These are phyloP conservation scores for Macrophomina pseudophaseolina DNA, from an alignment of 2,329 filamentous ascomycete species.

Conservation along the genomic window DNA sequence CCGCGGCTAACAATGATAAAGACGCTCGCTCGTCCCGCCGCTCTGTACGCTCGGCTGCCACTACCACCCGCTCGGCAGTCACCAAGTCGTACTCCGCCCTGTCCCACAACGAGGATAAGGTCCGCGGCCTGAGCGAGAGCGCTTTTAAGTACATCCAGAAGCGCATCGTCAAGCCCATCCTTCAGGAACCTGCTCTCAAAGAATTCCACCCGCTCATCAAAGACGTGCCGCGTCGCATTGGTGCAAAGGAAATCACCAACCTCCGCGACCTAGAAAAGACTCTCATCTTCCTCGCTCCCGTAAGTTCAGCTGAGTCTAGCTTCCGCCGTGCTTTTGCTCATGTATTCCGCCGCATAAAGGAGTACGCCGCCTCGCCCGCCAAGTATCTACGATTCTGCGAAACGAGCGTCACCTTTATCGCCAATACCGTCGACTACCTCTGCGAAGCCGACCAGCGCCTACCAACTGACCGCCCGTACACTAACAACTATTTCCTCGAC, in stretches of 20 bases:
- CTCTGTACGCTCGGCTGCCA: constrained; percentile 45
- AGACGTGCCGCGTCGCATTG: constrained; percentile 79
- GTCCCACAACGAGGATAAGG: constrained; percentile 47
- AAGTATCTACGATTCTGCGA: constrained; percentile 89
- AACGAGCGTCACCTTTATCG: constrained; percentile 86
- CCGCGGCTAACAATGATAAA: constrained; percentile 40
- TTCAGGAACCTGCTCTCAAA: constrained; percentile 73
- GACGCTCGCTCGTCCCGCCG: constrained; percentile 39
- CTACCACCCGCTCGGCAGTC: constrained; percentile 45
- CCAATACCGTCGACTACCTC: constrained; percentile 84
- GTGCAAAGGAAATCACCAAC: constrained; percentile 84
- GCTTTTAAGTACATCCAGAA: constrained; percentile 80
- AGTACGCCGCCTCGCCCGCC: constrained; percentile 69
- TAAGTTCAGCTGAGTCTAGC: constrained; percentile 67
- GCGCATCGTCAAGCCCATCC: constrained; percentile 75
- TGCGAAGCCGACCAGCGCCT: constrained; percentile 85
- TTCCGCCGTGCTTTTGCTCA: constrained; percentile 68
- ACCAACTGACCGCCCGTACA: constrained; percentile 86
- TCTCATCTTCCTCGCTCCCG: constrained; percentile 85
- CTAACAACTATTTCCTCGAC: constrained; percentile 95
- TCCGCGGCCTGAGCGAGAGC: constrained; percentile 68
- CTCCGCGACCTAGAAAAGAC: constrained; percentile 94
- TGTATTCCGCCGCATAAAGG: constrained; percentile 69
- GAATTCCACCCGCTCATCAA: constrained; percentile 81
- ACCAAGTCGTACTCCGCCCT: constrained; percentile 52